Conservation (phyloP, 2,329 filamentous ascomycete genomes). For the Leptographium lundbergii region DNA sequence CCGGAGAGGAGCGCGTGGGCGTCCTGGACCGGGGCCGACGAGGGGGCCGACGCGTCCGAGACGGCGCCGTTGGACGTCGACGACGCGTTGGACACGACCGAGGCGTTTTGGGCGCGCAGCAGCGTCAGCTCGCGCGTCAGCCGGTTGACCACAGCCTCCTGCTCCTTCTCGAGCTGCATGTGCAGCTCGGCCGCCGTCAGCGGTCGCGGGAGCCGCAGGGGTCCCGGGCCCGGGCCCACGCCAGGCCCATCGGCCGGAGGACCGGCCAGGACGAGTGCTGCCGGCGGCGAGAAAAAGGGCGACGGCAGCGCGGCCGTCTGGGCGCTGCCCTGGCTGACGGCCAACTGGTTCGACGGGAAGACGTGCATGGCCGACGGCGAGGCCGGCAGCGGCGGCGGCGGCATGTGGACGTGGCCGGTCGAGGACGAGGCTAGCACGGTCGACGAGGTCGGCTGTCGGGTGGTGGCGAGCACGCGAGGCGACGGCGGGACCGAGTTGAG, state of each 20-base stretch:
- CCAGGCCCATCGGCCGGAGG: constrained; percentile 25
- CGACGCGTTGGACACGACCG: constrained; percentile 52
- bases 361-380: constrained; percentile 40
- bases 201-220: constrained; percentile 74
- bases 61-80: constrained; percentile 21
- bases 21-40: constrained; percentile 18
- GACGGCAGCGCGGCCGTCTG: constrained; percentile 19
- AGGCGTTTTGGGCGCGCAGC: constrained; percentile 62
- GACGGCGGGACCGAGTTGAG: constrained; percentile 43
- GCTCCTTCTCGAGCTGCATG: constrained; percentile 82
- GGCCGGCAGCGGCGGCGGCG: constrained; percentile 23
- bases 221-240: constrained; percentile 49
- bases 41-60: neutral
- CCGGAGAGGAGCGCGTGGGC: constrained; percentile 38
- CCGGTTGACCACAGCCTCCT: constrained; percentile 90
- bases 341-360: constrained; percentile 41
- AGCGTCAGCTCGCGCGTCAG: constrained; percentile 78
- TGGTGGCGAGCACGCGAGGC: constrained; percentile 29
- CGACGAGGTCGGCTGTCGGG: constrained; percentile 25
- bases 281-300: constrained; percentile 17
- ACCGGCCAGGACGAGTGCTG: constrained; percentile 12
- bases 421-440: neutral
- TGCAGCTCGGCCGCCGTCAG: constrained; percentile 84
- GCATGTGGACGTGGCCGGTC: constrained; percentile 20
- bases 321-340: constrained; percentile 27